Conservation (phyloP, 805 yeast species). For the Komagataella pseudopastoris region DNA sequence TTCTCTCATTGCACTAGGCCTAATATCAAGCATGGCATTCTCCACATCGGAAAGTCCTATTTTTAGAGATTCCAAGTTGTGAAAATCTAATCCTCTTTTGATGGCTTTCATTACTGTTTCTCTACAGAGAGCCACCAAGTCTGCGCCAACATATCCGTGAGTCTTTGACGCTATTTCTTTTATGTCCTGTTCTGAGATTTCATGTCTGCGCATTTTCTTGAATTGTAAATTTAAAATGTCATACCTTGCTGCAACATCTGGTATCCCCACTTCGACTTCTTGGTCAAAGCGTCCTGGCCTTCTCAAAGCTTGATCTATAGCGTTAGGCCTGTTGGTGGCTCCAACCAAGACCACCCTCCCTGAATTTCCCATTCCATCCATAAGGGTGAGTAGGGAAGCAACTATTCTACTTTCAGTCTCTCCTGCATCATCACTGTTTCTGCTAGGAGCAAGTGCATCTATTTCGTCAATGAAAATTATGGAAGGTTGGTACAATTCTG, state of each 20-base stretch:
- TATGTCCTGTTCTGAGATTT: constrained; percentile 41
- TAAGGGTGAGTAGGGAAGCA: constrained; percentile 69
- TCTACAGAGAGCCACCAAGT: constrained; percentile 72
- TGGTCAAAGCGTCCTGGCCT: constrained; percentile 94
- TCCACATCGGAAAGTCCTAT: constrained; percentile 49
- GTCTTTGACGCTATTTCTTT: constrained; percentile 57
- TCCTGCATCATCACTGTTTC: constrained; percentile 76
- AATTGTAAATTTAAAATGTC: constrained; percentile 63
- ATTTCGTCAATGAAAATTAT: constrained; percentile 86
- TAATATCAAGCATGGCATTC: constrained; percentile 58
- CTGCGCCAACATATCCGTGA: constrained; percentile 98
- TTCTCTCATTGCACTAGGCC: constrained; percentile 97
- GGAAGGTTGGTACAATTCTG: constrained; percentile 73
- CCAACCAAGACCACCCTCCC: constrained; percentile 64
- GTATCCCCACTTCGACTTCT: constrained; percentile 85
- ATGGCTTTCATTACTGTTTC: constrained; percentile 84
- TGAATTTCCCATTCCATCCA: constrained; percentile 64
- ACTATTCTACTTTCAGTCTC: constrained; percentile 87
- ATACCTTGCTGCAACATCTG: constrained; percentile 68
- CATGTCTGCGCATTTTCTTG: constrained; percentile 35
- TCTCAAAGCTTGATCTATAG: constrained; percentile 78
- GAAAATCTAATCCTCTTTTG: constrained; percentile 27
- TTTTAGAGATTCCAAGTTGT: constrained; percentile 19
- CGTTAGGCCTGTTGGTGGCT: constrained; percentile 89
- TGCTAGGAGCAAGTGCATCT: constrained; percentile 79